A percentile compares a stretch with the other conserved stretches of the same genome.
phyloP scores from a whole-genome alignment of 345 rosid species.

The Excoecaria agallocha region DNA sequence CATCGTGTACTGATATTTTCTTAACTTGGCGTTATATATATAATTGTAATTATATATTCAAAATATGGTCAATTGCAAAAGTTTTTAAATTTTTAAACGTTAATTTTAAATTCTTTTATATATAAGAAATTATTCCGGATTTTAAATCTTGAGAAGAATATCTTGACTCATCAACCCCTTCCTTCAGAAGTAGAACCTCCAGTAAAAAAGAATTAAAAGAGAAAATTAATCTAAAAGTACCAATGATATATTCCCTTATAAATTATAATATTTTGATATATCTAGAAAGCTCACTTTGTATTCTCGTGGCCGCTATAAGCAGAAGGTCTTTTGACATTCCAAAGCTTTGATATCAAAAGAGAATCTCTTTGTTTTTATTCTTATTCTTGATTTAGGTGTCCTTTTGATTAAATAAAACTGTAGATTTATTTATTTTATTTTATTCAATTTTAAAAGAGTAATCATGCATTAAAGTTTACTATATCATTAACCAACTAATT shows the following conservation, averaged over 20 bases:
- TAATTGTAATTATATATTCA: too few relatives aligned
- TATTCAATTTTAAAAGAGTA: background rate
- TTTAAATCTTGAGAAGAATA: background rate
- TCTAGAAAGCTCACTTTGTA: conserved; percentile 25
- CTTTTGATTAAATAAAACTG: background rate
- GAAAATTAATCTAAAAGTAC: background rate
- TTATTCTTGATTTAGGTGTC: conserved; percentile 27
- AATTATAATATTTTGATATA: background rate
- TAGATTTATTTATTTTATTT: background rate
- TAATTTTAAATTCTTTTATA: too few relatives aligned
- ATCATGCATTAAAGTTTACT: background rate
- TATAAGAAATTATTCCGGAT: background rate
- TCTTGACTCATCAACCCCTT: background rate
- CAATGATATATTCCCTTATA: background rate
- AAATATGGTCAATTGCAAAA: too few relatives aligned
- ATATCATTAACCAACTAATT: background rate
- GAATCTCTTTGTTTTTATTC: conserved; percentile 27
- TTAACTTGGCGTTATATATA: too few relatives aligned
- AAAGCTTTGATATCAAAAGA: conserved; percentile 13
- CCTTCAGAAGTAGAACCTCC: too few relatives aligned
- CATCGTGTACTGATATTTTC: too few relatives aligned
- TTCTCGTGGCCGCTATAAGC: conserved; percentile 30
- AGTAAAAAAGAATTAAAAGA: background rate
- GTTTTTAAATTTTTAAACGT: too few relatives aligned
- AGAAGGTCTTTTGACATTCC: conserved; percentile 31